A percentile compares a stretch with the other conserved stretches of the same genome.
These are phyloP conservation scores for Dicorynia guianensis DNA, from an alignment of 306 rosid genomes.

Conservation along the genomic window DNA sequence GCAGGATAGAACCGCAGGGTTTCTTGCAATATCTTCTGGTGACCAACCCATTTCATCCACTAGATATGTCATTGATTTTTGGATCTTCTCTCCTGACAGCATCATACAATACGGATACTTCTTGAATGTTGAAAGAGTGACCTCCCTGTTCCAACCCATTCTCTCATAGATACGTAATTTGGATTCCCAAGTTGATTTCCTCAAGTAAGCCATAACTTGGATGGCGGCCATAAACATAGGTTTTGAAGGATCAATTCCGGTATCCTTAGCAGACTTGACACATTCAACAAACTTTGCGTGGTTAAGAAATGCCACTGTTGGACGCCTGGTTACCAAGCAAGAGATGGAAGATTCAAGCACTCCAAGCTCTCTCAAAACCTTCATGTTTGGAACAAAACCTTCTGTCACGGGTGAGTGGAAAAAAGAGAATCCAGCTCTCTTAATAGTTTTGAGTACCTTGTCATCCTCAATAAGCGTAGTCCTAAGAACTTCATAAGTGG, in stretches of 20 bases:
- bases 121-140: too few species aligned
- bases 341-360: slow-evolving; percentile 27
- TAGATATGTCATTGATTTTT: too few species aligned
- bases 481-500: slow-evolving; percentile 15
- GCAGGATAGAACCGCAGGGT: neutral
- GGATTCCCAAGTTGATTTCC: neutral
- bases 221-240: slow-evolving; percentile 12
- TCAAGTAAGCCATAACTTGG: neutral
- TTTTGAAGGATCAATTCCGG: slow-evolving; percentile 29
- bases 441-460: slow-evolving; percentile 13
- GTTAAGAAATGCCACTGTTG: neutral
- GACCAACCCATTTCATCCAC: slow-evolving; percentile 24
- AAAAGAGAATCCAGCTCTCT: neutral
- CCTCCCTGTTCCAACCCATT: slow-evolving; percentile 39
- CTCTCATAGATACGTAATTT: slow-evolving; percentile 22
- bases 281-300: neutral
- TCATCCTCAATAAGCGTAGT: slow-evolving; percentile 7
- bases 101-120: too few species aligned
- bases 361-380: slow-evolving; percentile 38
- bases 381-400: slow-evolving; percentile 14
- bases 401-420: neutral
- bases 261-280: slow-evolving; percentile 17
- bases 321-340: neutral
- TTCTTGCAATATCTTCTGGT: slow-evolving; percentile 17
- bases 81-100: too few species aligned